Evolutionary conservation across 176 grass and related monocot genomes (phyloP).

Genomic region (Zoysia japonica): DNA sequence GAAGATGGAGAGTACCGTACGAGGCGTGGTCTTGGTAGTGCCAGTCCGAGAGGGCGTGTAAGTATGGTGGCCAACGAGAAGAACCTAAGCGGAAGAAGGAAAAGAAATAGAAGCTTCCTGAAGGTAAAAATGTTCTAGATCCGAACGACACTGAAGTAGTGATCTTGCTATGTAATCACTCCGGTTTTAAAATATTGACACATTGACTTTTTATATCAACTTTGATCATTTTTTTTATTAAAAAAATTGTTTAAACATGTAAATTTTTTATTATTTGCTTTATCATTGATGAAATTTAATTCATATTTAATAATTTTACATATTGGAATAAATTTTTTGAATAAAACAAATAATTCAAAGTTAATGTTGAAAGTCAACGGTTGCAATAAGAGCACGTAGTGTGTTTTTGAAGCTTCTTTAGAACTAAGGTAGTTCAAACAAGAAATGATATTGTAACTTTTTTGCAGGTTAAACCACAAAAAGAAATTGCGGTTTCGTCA

Average conservation of each 20-base stretch:
- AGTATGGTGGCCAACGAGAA: slow-evolving; percentile 44
- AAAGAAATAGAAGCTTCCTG: slow-evolving; percentile 69
- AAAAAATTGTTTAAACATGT: too few relatives aligned
- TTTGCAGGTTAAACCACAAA: background rate
- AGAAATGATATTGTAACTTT: slow-evolving; percentile 17
- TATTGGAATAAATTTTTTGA: too few relatives aligned
- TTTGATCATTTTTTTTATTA: too few relatives aligned
- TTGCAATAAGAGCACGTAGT: background rate
- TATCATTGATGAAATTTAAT: too few relatives aligned
- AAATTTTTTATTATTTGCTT: too few relatives aligned
- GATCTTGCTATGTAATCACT: background rate
- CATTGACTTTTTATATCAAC: too few relatives aligned
- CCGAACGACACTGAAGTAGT: slow-evolving; percentile 60
- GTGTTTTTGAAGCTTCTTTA: slow-evolving; percentile 22
- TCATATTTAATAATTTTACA: too few relatives aligned
- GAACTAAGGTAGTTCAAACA: background rate
- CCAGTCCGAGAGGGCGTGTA: slow-evolving; percentile 49
- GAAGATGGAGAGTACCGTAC: slow-evolving; percentile 66
- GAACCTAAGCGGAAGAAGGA: slow-evolving; percentile 68
- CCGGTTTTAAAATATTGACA: too few relatives aligned
- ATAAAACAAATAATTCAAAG: too few relatives aligned
- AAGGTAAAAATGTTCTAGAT: slow-evolving; percentile 50
- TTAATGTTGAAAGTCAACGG: too few relatives aligned
- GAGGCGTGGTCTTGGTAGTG: slow-evolving; percentile 53
- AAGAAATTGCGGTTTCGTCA: background rate